Conservation (phyloP, 139 green algal species). For the Picochlorum sp. region DNA sequence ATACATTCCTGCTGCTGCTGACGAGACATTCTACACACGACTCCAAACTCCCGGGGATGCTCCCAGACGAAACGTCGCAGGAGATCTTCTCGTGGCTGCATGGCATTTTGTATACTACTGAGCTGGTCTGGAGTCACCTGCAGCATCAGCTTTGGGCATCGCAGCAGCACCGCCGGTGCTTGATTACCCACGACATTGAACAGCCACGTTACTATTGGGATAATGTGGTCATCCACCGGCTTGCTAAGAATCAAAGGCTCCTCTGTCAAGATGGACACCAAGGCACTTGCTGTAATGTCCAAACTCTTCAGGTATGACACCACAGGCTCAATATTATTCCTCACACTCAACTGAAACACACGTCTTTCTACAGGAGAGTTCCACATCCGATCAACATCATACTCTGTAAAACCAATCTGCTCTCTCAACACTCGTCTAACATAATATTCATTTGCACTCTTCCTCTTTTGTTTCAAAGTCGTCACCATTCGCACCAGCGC, state of each 20-base stretch:
- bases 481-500: slow-evolving; percentile 7
- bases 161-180: not conserved
- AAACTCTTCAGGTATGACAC: slow-evolving; percentile 8
- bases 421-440: slow-evolving; percentile 3
- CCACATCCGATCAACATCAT: slow-evolving; percentile 1
- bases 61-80: too few species aligned
- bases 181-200: not conserved
- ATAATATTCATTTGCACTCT: slow-evolving; percentile 18
- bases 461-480: not conserved
- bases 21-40: too few species aligned
- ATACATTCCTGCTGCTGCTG: too few species aligned
- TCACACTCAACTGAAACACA: slow-evolving; percentile 16
- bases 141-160: slow-evolving; percentile 4
- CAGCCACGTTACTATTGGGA: not conserved
- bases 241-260: not conserved
- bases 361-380: not conserved
- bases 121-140: not conserved
- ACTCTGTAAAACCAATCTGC: not conserved
- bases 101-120: not conserved
- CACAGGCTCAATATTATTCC: slow-evolving; percentile 13
- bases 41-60: too few species aligned
- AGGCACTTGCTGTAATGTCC: not conserved
- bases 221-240: slow-evolving; percentile 5
- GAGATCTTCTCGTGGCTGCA: not conserved
- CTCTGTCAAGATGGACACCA: not conserved